A percentile compares a stretch with the other conserved stretches of the same genome.
These are phyloP conservation scores for Madurella mycetomatis DNA, from an alignment of 2,329 filamentous ascomycete species.

Conservation along the genomic window DNA sequence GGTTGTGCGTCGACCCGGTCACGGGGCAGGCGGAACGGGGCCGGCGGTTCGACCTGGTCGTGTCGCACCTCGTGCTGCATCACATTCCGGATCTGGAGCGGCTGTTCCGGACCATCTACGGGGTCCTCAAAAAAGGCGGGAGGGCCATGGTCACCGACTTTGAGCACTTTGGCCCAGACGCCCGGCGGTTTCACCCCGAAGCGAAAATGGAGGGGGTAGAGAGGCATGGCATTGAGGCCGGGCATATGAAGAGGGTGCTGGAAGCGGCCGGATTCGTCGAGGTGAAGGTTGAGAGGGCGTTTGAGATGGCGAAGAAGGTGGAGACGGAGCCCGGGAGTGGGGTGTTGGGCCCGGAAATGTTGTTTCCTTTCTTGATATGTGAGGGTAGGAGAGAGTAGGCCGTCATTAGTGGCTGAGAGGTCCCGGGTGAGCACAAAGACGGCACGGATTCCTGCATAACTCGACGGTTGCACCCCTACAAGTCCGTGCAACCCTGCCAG, in stretches of 20 bases:
- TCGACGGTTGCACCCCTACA: no score
- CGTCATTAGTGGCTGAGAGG: no score
- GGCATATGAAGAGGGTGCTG: constrained; percentile 41
- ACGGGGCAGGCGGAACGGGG: constrained; percentile 24
- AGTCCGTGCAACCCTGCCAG: no score
- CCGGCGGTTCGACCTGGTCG: constrained; percentile 46
- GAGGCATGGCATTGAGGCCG: constrained; percentile 45
- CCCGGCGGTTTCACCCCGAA: constrained; percentile 48
- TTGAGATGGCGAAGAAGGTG: constrained; percentile 46
- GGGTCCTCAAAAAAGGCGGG: constrained; percentile 45
- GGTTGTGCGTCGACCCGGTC: constrained; percentile 35
- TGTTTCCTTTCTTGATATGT: constrained; percentile 38
- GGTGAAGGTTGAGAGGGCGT: constrained; percentile 44
- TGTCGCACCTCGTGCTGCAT: constrained; percentile 52
- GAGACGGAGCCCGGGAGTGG: constrained; percentile 42
- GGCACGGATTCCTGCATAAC: no score
- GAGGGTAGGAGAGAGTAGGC: constrained; percentile 26
- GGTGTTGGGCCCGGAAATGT: constrained; percentile 30
- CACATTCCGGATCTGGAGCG: constrained; percentile 45
- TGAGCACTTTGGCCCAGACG: constrained; percentile 51
- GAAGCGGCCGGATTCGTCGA: constrained; percentile 45
- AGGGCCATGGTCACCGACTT: constrained; percentile 52
- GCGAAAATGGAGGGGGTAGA: constrained; percentile 51
- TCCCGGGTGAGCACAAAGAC: no score
- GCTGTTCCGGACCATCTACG: constrained; percentile 43